These are phyloP conservation scores for Microascus cirrosus DNA, from an alignment of 2,329 filamentous ascomycete genomes.

Conservation along the genomic window DNA sequence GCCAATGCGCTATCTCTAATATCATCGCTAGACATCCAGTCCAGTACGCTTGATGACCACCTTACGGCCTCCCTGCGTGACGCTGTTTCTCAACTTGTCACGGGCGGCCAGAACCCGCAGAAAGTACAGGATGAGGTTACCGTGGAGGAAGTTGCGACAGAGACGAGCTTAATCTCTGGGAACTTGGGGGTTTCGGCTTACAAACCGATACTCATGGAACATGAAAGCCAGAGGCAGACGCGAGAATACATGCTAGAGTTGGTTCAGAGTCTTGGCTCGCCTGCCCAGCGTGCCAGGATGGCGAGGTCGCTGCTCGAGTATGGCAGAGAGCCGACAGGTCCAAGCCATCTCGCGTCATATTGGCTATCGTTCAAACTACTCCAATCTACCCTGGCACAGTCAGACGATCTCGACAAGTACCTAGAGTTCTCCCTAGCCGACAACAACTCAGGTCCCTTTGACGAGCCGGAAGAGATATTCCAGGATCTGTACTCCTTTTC, in stretches of 20 bases:
- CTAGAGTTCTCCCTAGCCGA: slow-evolving; percentile 33
- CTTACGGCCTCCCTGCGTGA: slow-evolving; percentile 63
- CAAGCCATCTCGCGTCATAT: slow-evolving; percentile 56
- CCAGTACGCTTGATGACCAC: slow-evolving; percentile 54
- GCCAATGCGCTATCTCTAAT: slow-evolving; percentile 60
- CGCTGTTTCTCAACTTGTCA: slow-evolving; percentile 39
- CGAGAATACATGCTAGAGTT: slow-evolving; percentile 47
- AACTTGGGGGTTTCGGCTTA: slow-evolving; percentile 26
- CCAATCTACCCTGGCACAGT: slow-evolving; percentile 39
- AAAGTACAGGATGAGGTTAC: not conserved
- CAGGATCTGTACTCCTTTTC: slow-evolving; percentile 62
- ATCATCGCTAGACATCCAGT: slow-evolving; percentile 50
- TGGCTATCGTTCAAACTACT: slow-evolving; percentile 72
- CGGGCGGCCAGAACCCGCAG: slow-evolving; percentile 3
- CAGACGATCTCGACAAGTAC: slow-evolving; percentile 52
- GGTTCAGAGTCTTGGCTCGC: slow-evolving; percentile 39
- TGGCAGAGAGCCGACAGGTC: slow-evolving; percentile 44
- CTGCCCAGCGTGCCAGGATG: slow-evolving; percentile 49
- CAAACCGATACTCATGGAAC: slow-evolving; percentile 47
- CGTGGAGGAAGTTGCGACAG: not conserved
- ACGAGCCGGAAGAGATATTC: slow-evolving; percentile 34
- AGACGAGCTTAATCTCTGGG: not conserved
- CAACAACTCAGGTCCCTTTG: slow-evolving; percentile 9
- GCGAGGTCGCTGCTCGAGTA: slow-evolving; percentile 55
- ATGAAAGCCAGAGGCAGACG: slow-evolving; percentile 56